Percentiles rank a stretch among this genome's conserved stretches.
These are phyloP conservation scores for Cajanus cajan DNA, from an alignment of 306 rosid species.

Conservation along the genomic window DNA sequence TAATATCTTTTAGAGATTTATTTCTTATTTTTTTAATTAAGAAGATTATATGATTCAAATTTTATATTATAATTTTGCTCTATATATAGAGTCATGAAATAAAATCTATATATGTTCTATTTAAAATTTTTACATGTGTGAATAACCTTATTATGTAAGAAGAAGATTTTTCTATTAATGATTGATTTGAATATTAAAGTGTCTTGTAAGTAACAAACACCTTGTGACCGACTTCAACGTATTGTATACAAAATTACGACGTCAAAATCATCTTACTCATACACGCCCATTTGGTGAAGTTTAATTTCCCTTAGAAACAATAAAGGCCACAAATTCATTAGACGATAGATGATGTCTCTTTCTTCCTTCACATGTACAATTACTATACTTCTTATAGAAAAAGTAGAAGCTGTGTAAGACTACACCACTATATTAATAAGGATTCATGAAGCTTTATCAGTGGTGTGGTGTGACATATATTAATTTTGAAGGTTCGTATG, in stretches of 20 bases:
- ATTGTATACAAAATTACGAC: not conserved
- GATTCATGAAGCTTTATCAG: not conserved
- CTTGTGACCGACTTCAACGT: not conserved
- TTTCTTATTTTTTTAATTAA: no score
- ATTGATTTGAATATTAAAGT: no score
- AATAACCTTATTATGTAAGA: no score
- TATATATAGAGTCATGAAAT: no score
- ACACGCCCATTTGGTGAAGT: not conserved
- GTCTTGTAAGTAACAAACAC: no score
- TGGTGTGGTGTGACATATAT: not conserved
- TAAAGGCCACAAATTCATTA: not conserved
- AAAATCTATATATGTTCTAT: no score
- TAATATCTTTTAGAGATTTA: no score
- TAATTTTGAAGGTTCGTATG: not conserved
- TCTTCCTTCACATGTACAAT: not conserved
- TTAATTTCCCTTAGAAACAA: not conserved
- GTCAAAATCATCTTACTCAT: constrained; percentile 18
- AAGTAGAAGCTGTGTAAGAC: not conserved
- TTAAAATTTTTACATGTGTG: no score
- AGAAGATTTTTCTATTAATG: no score
- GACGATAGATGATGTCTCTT: not conserved
- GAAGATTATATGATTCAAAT: no score
- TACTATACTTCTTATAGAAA: not conserved
- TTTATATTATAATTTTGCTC: no score
- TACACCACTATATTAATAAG: not conserved